Base-by-base conservation (phyloP, 2,329 filamentous ascomycete species). In the Diaporthe sp. region DNA sequence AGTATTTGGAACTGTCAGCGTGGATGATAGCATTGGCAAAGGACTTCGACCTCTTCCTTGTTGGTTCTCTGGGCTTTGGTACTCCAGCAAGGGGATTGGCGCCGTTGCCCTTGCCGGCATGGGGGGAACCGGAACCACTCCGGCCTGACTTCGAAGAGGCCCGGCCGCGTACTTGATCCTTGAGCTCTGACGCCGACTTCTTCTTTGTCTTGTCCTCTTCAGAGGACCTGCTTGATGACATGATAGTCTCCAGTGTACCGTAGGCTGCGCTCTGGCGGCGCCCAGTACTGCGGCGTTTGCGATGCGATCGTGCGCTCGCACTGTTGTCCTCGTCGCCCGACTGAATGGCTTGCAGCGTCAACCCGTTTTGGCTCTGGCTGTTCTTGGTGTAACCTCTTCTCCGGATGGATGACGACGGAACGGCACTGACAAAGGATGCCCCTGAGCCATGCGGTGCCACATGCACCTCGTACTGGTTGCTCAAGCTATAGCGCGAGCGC, bases 391-490 rank as follows among this genome's bases (percentile, higher is more conserved):
- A 75, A 34, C 80, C 70, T 78, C 78, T 75, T 65, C 78, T 81
- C 71, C 78, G 79, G 6, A 75, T 75, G 9, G 75, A 72, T 25
- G 65, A 65, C 72, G 80, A 71, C 67, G 79, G 28, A 46, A 78
- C 73, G 28, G 75, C 68, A 42, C 74, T 80, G 25, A 87, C 68
- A 76, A 91, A 90, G 0, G 85, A 83, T 2, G 88, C 82, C 4
- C 91, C 90, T 1, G 89, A 90, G 28, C 90, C 90, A 78, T 92
- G 91, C 19, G 91, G 91, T 17, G 89, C 85, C 76, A 92, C 89
- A 78, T 93, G 91, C 9, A 92, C 90, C 79, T 92, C 91, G 79
- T 93, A 92, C 80, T 93, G 91, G 81, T 92, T 92, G 82, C 91
- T 92, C 71, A 93, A 81, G 55, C 91, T 92, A 81, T 92, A 93